phyloP scores from a whole-genome alignment of 441 rosid species.

The Jatropha podagrica region DNA sequence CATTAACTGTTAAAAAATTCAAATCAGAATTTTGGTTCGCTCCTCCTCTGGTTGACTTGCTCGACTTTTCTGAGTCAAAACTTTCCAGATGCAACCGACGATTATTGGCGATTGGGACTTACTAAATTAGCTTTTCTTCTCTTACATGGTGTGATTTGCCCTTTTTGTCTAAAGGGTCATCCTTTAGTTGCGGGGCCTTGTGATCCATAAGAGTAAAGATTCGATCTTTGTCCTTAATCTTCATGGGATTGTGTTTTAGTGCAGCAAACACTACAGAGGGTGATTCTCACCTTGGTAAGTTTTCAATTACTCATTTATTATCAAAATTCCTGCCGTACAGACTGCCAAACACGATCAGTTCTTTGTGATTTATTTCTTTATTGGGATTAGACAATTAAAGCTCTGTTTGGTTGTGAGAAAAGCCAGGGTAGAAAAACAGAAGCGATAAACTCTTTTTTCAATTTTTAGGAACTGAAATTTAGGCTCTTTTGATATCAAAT shows the following conservation, averaged over 20 bases:
- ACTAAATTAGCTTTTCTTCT: too few relatives aligned
- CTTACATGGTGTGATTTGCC: slow-evolving; percentile 36
- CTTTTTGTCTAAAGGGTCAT: too few relatives aligned
- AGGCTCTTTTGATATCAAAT: too few relatives aligned
- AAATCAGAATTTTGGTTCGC: too few relatives aligned
- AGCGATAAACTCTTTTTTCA: too few relatives aligned
- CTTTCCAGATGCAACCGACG: too few relatives aligned
- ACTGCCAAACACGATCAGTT: not conserved
- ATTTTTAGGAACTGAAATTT: too few relatives aligned
- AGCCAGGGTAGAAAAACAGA: not conserved
- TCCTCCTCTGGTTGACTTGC: too few relatives aligned
- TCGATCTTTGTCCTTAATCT: not conserved
- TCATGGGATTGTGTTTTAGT: slow-evolving; percentile 33
- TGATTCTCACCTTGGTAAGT: slow-evolving; percentile 42
- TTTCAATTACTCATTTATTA: not conserved
- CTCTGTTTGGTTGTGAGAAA: slow-evolving; percentile 15
- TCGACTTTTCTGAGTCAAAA: too few relatives aligned
- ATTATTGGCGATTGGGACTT: too few relatives aligned
- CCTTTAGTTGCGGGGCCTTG: not conserved
- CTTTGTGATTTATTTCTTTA: not conserved
- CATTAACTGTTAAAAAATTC: too few relatives aligned
- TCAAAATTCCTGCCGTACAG: not conserved
- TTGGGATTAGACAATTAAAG: not conserved
- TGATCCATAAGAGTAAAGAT: not conserved
- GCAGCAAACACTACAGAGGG: slow-evolving; percentile 53